Evolutionary conservation across 2,329 filamentous ascomycete species (phyloP).

Genomic region (Bipolaris bicolor): DNA sequence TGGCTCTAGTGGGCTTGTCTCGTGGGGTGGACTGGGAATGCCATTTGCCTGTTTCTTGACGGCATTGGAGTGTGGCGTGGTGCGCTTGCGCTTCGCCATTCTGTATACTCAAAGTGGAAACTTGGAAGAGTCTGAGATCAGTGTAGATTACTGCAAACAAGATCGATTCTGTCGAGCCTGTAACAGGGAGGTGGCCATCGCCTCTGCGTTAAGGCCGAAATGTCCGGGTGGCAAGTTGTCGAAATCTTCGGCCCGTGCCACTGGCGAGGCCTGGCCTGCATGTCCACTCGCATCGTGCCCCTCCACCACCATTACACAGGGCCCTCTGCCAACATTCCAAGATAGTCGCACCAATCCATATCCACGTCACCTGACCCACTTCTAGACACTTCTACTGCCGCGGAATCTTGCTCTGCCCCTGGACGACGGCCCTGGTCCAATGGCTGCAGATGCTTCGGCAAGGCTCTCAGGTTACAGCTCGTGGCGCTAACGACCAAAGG

Average conservation of each 20-base stretch:
- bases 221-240: slow-evolving; percentile 9
- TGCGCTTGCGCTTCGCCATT: slow-evolving; percentile 42
- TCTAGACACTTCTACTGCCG: background rate
- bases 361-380: background rate
- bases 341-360: background rate
- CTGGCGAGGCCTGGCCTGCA: slow-evolving; percentile 1
- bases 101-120: background rate
- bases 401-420: background rate
- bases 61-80: slow-evolving; percentile 24
- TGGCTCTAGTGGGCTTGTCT: slow-evolving; percentile 47
- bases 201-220: background rate
- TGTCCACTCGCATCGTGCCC: background rate
- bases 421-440: background rate
- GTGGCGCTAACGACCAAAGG: background rate
- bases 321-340: background rate
- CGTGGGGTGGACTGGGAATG: slow-evolving; percentile 38
- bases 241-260: slow-evolving; percentile 16
- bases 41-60: slow-evolving; percentile 32
- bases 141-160: background rate
- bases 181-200: background rate
- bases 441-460: background rate
- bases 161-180: background rate
- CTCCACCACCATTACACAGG: background rate
- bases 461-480: background rate
- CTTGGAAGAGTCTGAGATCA: background rate